Conservation (phyloP, 2,329 filamentous ascomycete species). For the Coniosporium tulheliwenetii region DNA sequence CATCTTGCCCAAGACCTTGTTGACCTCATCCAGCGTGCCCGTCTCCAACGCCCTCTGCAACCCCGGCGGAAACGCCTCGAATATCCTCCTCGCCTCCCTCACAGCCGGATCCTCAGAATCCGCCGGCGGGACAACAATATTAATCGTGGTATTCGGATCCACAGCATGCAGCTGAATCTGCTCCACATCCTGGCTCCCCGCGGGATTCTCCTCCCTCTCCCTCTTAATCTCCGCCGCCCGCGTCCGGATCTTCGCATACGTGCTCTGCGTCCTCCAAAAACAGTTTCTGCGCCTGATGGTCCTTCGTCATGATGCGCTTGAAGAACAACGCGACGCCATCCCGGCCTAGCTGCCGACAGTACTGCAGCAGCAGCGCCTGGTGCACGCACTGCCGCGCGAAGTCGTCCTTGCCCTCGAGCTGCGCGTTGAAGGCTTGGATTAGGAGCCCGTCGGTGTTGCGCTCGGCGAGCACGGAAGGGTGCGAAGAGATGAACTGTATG, state of each 20-base stretch:
- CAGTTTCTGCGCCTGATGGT: slow-evolving; percentile 77
- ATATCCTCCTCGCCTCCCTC: slow-evolving; percentile 55
- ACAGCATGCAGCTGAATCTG: slow-evolving; percentile 97
- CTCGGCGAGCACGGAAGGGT: slow-evolving; percentile 68
- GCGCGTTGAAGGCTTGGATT: slow-evolving; percentile 79
- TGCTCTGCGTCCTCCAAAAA: slow-evolving; percentile 87
- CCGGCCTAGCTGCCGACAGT: slow-evolving; percentile 76
- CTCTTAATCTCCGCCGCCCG: slow-evolving; percentile 59
- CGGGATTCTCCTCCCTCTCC: slow-evolving; percentile 33
- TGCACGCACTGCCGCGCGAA: slow-evolving; percentile 78
- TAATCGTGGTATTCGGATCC: slow-evolving; percentile 81
- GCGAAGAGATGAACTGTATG: slow-evolving; percentile 59
- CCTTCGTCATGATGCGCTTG: slow-evolving; percentile 79
- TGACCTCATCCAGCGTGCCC: slow-evolving; percentile 80
- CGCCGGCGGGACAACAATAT: slow-evolving; percentile 67
- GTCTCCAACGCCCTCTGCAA: slow-evolving; percentile 70
- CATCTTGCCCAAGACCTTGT: slow-evolving; percentile 78
- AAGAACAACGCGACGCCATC: slow-evolving; percentile 90
- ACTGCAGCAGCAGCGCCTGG: slow-evolving; percentile 82
- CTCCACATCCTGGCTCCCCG: slow-evolving; percentile 54
- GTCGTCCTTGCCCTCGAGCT: slow-evolving; percentile 62
- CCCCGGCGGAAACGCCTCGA: slow-evolving; percentile 68
- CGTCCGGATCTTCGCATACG: slow-evolving; percentile 66
- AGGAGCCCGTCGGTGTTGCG: slow-evolving; percentile 82
- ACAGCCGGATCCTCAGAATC: slow-evolving; percentile 46